These are phyloP conservation scores for Ulota crispa DNA, from an alignment of 225 moss, liverwort and hornwort genomes.

Conservation along the genomic window DNA sequence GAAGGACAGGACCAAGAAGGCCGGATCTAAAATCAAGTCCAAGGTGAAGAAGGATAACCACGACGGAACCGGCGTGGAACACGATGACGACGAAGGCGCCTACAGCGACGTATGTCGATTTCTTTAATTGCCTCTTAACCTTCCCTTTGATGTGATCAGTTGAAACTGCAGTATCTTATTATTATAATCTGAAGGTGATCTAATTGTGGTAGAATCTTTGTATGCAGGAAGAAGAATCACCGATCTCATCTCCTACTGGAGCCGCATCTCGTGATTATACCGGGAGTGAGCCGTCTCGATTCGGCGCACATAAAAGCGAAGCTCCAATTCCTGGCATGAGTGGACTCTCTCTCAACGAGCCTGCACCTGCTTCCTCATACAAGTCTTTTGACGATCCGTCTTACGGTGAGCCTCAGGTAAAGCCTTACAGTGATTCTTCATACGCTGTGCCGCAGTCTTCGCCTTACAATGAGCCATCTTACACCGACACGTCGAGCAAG, in stretches of 20 bases:
- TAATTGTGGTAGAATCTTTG: rapidly evolving
- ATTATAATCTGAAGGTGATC: no score
- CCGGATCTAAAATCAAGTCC: constrained; percentile 25
- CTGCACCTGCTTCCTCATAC: background rate
- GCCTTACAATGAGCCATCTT: no score
- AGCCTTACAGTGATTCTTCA: background rate
- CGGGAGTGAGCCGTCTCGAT: background rate
- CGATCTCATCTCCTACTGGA: background rate
- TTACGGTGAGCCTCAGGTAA: background rate
- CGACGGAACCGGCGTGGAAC: constrained; percentile 8
- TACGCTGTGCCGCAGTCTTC: no score
- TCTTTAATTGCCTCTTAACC: rapidly evolving
- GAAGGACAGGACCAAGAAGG: constrained; percentile 41
- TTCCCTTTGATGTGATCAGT: background rate
- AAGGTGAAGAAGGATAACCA: constrained; percentile 34
- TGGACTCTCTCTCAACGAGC: constrained; percentile 11
- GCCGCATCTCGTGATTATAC: constrained; percentile 13
- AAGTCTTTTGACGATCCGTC: background rate
- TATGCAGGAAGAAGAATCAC: constrained; percentile 20
- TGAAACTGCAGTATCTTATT: no score
- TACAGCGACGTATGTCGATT: constrained; percentile 24
- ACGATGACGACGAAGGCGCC: background rate
- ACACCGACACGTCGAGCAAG: no score
- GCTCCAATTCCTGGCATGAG: background rate
- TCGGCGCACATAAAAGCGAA: background rate